Conservation (phyloP, 1,284 basidiomycete species). For the Meripilus lineatus region DNA sequence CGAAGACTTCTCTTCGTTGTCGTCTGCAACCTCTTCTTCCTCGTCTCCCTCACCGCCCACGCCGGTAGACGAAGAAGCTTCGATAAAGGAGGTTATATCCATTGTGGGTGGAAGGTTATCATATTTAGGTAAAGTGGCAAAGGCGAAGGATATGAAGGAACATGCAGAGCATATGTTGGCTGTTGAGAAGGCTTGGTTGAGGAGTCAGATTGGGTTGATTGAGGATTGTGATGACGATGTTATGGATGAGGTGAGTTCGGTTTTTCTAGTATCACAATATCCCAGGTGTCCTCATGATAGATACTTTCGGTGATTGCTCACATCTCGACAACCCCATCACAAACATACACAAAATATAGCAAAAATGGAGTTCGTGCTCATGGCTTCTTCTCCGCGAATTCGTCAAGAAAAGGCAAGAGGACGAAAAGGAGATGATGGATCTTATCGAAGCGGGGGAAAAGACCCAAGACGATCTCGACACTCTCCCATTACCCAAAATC, state of each 20-base stretch:
- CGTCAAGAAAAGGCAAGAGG: conserved; percentile 51
- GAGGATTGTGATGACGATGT: conserved; percentile 84
- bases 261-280: no score
- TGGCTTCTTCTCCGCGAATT: conserved; percentile 73
- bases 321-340: no score
- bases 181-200: conserved; percentile 76
- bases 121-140: conserved; percentile 64
- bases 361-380: conserved; percentile 81
- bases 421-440: conserved; percentile 39
- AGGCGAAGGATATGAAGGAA: conserved; percentile 53
- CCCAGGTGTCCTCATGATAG: no score
- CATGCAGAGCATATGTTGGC: conserved; percentile 59
- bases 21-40: no score
- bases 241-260: conserved; percentile 70
- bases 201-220: conserved; percentile 66
- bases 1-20: no score
- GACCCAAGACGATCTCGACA: conserved; percentile 30
- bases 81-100: conserved; percentile 48
- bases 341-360: no score
- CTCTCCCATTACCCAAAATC: conserved; percentile 53
- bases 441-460: conserved; percentile 34
- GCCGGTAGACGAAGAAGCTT: conserved; percentile 23
- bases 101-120: conserved; percentile 73
- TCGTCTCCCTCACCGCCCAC: no score
- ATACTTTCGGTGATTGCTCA: no score